A percentile compares a stretch with the other conserved stretches of the same genome.
Evolutionary conservation across 805 yeast genomes (phyloP).

Genomic region (Zygoascus ofunaensis): DNA sequence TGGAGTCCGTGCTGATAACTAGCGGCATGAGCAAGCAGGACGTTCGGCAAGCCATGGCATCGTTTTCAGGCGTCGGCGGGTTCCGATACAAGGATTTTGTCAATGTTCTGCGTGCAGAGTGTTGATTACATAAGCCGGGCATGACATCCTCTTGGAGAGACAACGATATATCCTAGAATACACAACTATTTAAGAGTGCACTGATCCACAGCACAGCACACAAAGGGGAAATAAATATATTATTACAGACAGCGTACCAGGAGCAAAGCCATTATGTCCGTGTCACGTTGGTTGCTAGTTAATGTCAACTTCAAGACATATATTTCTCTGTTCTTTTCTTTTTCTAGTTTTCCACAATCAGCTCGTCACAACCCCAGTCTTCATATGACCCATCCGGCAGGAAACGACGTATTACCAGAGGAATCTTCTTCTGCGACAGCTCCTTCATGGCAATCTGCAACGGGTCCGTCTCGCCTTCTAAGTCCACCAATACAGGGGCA

Average conservation of each 20-base stretch:
- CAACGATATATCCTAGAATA: neutral
- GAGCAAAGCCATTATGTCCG: neutral
- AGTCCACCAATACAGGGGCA: slow-evolving; percentile 95
- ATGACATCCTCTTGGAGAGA: neutral
- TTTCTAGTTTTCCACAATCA: slow-evolving; percentile 68
- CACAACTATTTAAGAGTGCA: neutral
- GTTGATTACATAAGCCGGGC: neutral
- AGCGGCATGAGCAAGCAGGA: slow-evolving; percentile 35
- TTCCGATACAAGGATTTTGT: slow-evolving; percentile 60
- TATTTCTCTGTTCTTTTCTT: neutral
- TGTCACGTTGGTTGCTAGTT: neutral
- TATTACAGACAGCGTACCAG: neutral
- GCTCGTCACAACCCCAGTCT: slow-evolving; percentile 98
- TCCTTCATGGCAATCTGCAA: slow-evolving; percentile 97
- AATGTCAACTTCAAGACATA: neutral
- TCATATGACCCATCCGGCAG: slow-evolving; percentile 95
- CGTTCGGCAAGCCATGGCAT: slow-evolving; percentile 39
- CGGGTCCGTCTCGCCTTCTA: slow-evolving; percentile 99
- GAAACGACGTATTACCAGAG: slow-evolving; percentile 89
- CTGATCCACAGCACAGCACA: neutral
- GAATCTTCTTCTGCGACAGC: slow-evolving; percentile 87
- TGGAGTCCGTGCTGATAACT: slow-evolving; percentile 43
- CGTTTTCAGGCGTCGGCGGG: slow-evolving; percentile 46
- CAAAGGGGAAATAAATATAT: slow-evolving; percentile 1
- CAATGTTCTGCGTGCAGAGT: slow-evolving; percentile 14